Evolutionary conservation across 2,329 filamentous ascomycete species (phyloP), one percentile per base, ranked within the genome.

Genomic region (Diaporthe batatas): DNA sequence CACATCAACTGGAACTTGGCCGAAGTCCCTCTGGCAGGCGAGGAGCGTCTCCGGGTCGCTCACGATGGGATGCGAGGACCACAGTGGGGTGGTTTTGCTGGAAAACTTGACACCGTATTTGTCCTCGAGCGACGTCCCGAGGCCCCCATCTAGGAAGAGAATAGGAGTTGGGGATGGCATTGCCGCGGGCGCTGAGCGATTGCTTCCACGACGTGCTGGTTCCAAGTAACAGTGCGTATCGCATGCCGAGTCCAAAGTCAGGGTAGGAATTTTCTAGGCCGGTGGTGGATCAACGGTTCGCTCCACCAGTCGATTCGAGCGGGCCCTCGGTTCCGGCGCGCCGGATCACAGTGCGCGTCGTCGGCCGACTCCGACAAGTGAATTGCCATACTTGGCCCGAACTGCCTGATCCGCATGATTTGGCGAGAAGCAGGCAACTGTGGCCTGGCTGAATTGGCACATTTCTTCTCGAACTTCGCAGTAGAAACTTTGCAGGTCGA

Each of bases 41-140:
- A 84, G 80, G 11, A 92, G 85, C 0, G 86, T 89, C 10, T 82
- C 76, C 3, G 84, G 85, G 75, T 86, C 83, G 47, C 86, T 83
- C 69, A 92, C 77, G n/a, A 93, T 85, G 7, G 92, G 84, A 77
- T 93, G 87, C 0, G 90, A 91, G 0, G 91, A 92, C 91, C 91
- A 93, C 51, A 93, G 86, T 0, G 91, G 91, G 11, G 85, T 88
- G 14, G 81, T 83, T 49, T 82, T 78, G 36, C 82, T 80, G 68
- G 83, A 81, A 79, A 93, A 93, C 18, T 79, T 82, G 73, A 88
- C 78, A 71, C 81, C 80, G 79, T 91, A 88, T 36, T 86, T 81
- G 73, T 90, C 87, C 77, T 91, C 87, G 3, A 93, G 88, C 0
- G 90, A 89, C 3, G 91, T 93, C 44, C 91, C 91, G 29, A 93